These are phyloP conservation scores for Lathyrus aphaca DNA, from an alignment of 306 rosid species.

Conservation along the genomic window DNA sequence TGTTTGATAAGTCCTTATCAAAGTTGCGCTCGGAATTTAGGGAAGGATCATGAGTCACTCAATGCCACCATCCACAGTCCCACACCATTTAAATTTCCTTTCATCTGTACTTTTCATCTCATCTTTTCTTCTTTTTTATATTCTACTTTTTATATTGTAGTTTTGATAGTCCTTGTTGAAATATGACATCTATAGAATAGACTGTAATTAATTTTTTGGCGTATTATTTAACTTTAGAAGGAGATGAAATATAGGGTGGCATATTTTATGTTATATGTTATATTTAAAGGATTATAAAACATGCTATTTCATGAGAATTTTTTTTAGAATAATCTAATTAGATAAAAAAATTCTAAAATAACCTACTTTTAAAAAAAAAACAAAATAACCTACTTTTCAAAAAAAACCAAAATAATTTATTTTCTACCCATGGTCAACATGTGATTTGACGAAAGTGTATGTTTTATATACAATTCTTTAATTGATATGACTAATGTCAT, in stretches of 20 bases:
- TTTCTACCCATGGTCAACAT: too few relatives aligned
- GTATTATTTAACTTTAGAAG: slow-evolving; percentile 13
- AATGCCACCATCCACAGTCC: slow-evolving; percentile 5
- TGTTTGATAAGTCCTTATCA: slow-evolving; percentile 48
- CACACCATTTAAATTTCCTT: slow-evolving; percentile 8
- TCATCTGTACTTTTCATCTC: background rate
- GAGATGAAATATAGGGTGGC: background rate
- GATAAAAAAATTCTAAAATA: too few relatives aligned
- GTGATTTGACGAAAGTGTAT: too few relatives aligned
- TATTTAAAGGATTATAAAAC: too few relatives aligned
- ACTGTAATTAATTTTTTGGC: slow-evolving; percentile 5
- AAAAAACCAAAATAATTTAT: too few relatives aligned
- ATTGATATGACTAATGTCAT: too few relatives aligned
- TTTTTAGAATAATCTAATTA: too few relatives aligned
- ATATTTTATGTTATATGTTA: background rate
- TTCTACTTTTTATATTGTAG: background rate
- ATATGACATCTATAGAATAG: background rate
- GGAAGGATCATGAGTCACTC: slow-evolving; percentile 48
- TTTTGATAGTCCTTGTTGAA: background rate
- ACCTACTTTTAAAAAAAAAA: too few relatives aligned
- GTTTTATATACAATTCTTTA: too few relatives aligned
- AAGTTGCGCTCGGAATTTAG: slow-evolving; percentile 55
- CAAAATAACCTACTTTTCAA: too few relatives aligned
- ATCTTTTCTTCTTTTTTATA: background rate
- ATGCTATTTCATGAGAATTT: too few relatives aligned